Evolutionary conservation across 1,284 basidiomycete species (phyloP), one percentile per base, ranked within the genome.

Genomic region (Ceratobasidium sp.): DNA sequence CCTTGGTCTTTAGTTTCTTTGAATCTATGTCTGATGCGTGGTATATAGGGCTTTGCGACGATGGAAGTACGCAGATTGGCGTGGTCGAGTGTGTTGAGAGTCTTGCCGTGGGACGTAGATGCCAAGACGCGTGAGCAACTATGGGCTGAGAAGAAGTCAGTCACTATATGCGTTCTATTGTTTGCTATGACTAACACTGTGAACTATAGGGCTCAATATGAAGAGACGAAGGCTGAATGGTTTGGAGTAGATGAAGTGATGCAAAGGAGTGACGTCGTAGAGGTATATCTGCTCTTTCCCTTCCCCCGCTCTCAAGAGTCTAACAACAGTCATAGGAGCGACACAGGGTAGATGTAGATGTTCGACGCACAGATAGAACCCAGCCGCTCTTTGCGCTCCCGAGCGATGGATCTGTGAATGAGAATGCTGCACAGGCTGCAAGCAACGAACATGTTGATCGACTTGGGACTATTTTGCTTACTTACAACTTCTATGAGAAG

Each of bases 271-370:
- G 91, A 93, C 80, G 84, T 91, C n/a, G 79, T 93, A n/a, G 93
- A 95, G 82, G 89, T 91, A 78, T 50, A 78, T 76, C 74, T 41
- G 75, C 41, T 22, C 56, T 54, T 24, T 57, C 19, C 63, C 14
- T 4, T 47, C 56, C 33, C 22, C 29, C 4, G 0, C 36, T n/a
- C 8, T 9, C 15, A n/a, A 29, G 9, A 5, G 59, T n/a, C 27
- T 56, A 72, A n/a, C 29, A 44, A 50, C 9, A 53, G 53, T 8
- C 33, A 48, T 73, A 90, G 87, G 93, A 97, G 82, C 89, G 92
- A 47, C 95, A 96, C 84, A 89, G 95, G 22, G 95, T 95, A 77
- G 92, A 98, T 80, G 97, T 99, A 65, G 98, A 99, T 81, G 99
- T 97, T 80, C 90, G 97, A 66, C 89, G 98, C 15, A 99, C 98